These are phyloP conservation scores for Leccinum truebloodii DNA, from an alignment of 768 basidiomycete species.

Conservation along the genomic window DNA sequence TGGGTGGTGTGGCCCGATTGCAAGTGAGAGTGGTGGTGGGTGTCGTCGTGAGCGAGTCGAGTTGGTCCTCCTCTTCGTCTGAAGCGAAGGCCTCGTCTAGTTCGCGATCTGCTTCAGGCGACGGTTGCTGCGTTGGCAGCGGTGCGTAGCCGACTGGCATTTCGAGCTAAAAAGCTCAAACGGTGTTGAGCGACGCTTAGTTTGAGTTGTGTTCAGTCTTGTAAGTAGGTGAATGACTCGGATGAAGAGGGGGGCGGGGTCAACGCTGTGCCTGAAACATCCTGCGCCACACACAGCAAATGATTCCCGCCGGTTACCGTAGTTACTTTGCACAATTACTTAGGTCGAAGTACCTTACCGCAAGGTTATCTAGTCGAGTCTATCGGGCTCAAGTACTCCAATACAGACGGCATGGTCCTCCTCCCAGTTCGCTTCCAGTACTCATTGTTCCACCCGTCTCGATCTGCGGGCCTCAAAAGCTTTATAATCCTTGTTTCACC, in stretches of 20 bases:
- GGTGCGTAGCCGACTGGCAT: constrained; percentile 57
- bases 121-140: constrained; percentile 48
- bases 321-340: too few species aligned
- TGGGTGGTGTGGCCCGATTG: constrained; percentile 12
- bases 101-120: constrained; percentile 53
- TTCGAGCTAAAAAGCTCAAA: background rate
- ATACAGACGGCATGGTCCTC: too few species aligned
- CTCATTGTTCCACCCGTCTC: too few species aligned
- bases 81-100: constrained; percentile 77
- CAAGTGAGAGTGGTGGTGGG: constrained; percentile 27
- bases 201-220: background rate
- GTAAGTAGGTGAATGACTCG: background rate
- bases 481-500: background rate
- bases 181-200: too few species aligned
- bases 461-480: background rate
- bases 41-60: constrained; percentile 28
- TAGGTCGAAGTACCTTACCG: too few species aligned
- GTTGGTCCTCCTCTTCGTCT: constrained; percentile 46
- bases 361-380: too few species aligned
- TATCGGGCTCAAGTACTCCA: too few species aligned
- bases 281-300: background rate
- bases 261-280: background rate
- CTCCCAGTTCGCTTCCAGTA: too few species aligned
- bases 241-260: background rate
- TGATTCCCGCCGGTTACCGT: too few species aligned